Conservation (phyloP, 2,329 filamentous ascomycete genomes). For the Aspergillus novoparasiticus region DNA sequence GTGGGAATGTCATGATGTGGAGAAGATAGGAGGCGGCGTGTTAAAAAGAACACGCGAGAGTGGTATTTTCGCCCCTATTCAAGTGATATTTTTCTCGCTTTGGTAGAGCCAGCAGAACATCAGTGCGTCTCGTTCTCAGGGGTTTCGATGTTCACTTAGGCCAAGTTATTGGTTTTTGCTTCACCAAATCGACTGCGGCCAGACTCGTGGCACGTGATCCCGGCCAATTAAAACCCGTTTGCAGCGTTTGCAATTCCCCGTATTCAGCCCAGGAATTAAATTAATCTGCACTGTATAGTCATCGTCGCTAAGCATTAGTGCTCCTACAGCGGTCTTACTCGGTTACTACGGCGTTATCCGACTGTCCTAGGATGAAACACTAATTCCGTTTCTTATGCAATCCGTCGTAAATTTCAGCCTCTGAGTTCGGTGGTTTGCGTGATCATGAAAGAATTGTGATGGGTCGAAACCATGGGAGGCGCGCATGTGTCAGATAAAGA, state of each 20-base stretch:
- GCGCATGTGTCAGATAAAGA: background rate
- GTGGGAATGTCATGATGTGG: background rate
- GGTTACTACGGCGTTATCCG: background rate
- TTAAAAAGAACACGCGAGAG: background rate
- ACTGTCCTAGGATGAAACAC: background rate
- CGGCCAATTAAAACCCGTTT: background rate
- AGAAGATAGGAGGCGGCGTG: background rate
- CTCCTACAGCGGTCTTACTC: background rate
- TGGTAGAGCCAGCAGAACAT: slow-evolving; percentile 2
- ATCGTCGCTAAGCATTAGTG: background rate
- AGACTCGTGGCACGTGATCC: background rate
- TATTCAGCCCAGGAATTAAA: background rate
- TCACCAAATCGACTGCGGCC: background rate
- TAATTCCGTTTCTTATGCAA: background rate
- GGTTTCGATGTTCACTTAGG: background rate
- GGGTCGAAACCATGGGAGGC: background rate
- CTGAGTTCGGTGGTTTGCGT: background rate
- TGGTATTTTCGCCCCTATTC: background rate
- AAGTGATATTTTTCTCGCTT: background rate
- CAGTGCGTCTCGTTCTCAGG: background rate
- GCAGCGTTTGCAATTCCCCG: background rate
- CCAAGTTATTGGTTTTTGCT: background rate
- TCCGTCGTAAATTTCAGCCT: background rate
- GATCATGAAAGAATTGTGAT: background rate
- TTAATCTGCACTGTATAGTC: background rate